Percentiles rank a stretch among this genome's conserved stretches.
phyloP scores from a whole-genome alignment of 2,329 filamentous ascomycete genomes.

The Monosporascus sp. region DNA sequence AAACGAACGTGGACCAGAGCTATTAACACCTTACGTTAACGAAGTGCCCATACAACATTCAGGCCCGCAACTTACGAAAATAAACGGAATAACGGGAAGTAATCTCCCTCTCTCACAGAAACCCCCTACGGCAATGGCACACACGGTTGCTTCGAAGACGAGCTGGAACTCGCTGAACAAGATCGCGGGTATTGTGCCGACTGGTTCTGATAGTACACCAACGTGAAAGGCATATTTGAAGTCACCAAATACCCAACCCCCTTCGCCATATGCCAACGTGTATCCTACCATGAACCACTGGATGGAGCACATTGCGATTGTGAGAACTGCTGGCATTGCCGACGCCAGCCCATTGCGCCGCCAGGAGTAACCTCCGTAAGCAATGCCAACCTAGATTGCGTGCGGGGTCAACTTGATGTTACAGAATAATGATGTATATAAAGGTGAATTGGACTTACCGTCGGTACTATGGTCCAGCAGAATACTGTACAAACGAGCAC shows the following conservation, averaged over 20 bases:
- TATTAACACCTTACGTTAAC: slow-evolving; percentile 7
- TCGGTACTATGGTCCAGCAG: slow-evolving; percentile 47
- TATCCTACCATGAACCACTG: slow-evolving; percentile 47
- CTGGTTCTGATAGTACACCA: slow-evolving; percentile 39
- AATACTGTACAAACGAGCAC: slow-evolving; percentile 45
- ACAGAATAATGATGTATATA: background rate
- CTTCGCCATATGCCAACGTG: slow-evolving; percentile 40
- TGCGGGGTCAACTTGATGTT: no score
- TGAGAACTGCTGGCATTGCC: slow-evolving; percentile 40
- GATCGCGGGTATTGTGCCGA: slow-evolving; percentile 44
- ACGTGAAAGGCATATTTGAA: slow-evolving; percentile 39
- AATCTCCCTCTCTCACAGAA: slow-evolving; percentile 41
- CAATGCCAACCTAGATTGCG: slow-evolving; percentile 34
- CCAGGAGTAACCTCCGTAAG: slow-evolving; percentile 44
- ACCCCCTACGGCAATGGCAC: slow-evolving; percentile 43
- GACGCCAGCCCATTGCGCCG: slow-evolving; percentile 41
- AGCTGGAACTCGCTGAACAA: slow-evolving; percentile 47
- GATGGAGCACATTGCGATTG: slow-evolving; percentile 41
- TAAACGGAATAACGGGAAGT: slow-evolving; percentile 40
- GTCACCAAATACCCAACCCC: slow-evolving; percentile 37
- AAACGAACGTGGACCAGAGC: slow-evolving; percentile 44
- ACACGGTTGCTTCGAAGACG: slow-evolving; percentile 43
- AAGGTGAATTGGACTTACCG: slow-evolving; percentile 9
- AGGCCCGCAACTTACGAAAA: slow-evolving; percentile 26
- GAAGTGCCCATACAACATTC: no score